Base-by-base conservation (phyloP, 352 stramenopile species). In the Globisporangium alternatum region DNA sequence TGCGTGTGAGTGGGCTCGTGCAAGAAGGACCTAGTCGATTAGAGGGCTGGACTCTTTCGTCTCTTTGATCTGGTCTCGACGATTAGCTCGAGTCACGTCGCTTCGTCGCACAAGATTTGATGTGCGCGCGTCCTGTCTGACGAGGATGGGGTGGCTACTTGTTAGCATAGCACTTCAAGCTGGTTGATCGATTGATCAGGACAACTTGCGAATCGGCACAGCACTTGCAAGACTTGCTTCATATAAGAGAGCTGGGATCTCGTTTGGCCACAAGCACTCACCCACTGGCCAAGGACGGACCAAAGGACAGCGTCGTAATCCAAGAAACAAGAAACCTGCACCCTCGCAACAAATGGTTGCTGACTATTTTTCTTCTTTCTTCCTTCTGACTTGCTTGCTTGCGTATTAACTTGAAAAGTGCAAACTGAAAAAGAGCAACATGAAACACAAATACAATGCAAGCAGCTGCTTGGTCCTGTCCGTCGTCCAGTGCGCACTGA, bases 401-500 rank as follows among this genome's bases (percentile, higher is more conserved):
- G 35, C 35, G 12, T 28, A 28, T 28, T 28, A 1, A 28, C 2
- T 28, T 39, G 33, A 39, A 39, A 39, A 39, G 2, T 39, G 33
- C 33, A 39, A 39, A 39, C 33, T 39, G 33, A 39, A 39, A 39
- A 41, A 17, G 1, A 28, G 35, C 35, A 41, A 41, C 12, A 13
- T 41, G 35, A 41, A 15, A 41, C 35, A 41, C 19, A 21, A 5
- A 44, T 44, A 22, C 21, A 53, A n/a, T 15, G 47, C 48, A 21
- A 21, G 48, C 48, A 54, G 13, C 22, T 54, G 48, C 48, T 37
- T 53, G 45, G 45, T 53, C 45, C 45, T 30, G 31, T 6, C 35
- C 35, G 35, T 41, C 35, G 35, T 41, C 2, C 10, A 41, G 35
- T 5, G 35, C n/a, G n/a, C 10, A 12, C 21, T 52, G 45, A n/a